Evolutionary conservation across 192 early-diverging fungal species (phyloP), one percentile per base, ranked within the genome.

Genomic region (Powellomyces hirtus): DNA sequence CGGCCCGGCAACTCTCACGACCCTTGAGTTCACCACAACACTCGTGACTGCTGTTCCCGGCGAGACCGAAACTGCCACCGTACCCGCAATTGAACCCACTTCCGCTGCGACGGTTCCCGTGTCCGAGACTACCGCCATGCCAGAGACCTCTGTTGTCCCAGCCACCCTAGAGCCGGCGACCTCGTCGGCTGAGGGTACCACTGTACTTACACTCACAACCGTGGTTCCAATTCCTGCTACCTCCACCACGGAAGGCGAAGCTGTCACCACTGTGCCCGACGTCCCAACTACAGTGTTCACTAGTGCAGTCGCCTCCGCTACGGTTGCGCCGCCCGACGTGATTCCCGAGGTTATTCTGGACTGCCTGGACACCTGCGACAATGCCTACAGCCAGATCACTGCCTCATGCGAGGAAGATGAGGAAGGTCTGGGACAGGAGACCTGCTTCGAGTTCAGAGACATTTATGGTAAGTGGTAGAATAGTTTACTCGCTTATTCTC

Each of bases 281-380:
- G 40, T 42, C 40, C 2, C 46, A 18, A 24, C n/a, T 16, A 16
- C n/a, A 3, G 16, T 49, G 3, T 7, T 49, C 16, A 49, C 46
- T 24, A 49, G 46, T 24, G 5, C 46, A 14, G 14, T 24, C 46
- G 46, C 46, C 5, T 24, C 46, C 5, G 46, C 46, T 5, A 49
- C 46, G 26, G n/a, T 49, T 24, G 46, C n/a, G n/a, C 46, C 46
- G 4, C n/a, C n/a, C n/a, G 40, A 42, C 40, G 40, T 42, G 10
- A 22, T 56, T 16, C 31, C 53, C 3, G 53, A 27, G 5, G 29
- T 33, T 30, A 56, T 56, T 30, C 14, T 27, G 22, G 53, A 56
- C 53, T 56, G 53, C 27, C 53, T 56, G 22, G 53, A 56, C 53
- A 56, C 22, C 27, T 56, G 53, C 31, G 53, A 56, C 53, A 56